phyloP scores from a whole-genome alignment of 495 filamentous ascomycete species.

The Aspergillus haitiensis region DNA sequence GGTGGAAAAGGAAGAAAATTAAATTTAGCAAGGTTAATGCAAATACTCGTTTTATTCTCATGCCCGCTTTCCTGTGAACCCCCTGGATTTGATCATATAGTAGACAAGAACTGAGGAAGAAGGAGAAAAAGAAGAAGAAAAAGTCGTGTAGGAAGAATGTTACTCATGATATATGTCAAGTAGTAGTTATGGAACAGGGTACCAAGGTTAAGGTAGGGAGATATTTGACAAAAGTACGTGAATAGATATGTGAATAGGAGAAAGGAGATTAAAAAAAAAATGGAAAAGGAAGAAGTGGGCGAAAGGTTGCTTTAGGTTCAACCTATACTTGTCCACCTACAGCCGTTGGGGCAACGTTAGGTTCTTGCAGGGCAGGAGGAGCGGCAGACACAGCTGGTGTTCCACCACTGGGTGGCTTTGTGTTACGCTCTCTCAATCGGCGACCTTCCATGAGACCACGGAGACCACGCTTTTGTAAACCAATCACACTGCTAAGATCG shows the following conservation, averaged over 20 bases:
- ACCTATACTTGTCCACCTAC: not conserved
- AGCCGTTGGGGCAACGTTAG: not conserved
- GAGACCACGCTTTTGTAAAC: constrained; percentile 88
- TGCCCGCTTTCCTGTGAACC: no score
- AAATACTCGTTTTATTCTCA: not conserved
- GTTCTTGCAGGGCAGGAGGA: constrained; percentile 1
- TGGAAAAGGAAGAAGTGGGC: not conserved
- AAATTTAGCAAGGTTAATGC: not conserved
- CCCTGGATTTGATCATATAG: no score
- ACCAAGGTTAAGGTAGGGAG: not conserved
- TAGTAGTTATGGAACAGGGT: no score
- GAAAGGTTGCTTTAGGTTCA: constrained; percentile 2
- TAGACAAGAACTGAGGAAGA: not conserved
- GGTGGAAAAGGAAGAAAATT: no score
- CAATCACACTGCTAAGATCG: constrained; percentile 89
- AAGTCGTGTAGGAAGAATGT: not conserved
- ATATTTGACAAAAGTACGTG: not conserved
- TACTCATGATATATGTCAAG: no score
- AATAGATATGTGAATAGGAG: not conserved
- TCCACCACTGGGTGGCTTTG: constrained; percentile 30
- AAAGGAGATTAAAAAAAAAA: not conserved
- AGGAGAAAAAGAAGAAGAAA: not conserved
- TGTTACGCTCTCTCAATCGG: constrained; percentile 71
- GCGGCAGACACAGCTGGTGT: not conserved
- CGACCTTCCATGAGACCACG: constrained; percentile 94